phyloP scores from a whole-genome alignment of 2,329 filamentous ascomycete species.

The Pseudogymnoascus sp. region DNA sequence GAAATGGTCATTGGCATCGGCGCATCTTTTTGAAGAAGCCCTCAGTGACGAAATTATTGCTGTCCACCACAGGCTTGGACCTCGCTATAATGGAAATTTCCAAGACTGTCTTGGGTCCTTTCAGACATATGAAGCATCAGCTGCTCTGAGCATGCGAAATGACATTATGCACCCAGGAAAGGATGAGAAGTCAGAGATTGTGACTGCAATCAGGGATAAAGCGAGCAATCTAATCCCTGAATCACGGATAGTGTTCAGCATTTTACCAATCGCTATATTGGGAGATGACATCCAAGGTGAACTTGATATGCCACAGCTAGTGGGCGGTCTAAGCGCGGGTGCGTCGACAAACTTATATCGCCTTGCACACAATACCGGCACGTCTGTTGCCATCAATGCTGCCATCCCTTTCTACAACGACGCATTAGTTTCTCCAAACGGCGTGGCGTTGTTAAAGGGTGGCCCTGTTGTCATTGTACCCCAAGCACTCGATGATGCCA shows the following conservation, averaged over 20 bases:
- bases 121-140: slow-evolving; percentile 91
- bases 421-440: slow-evolving; percentile 72
- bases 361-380: slow-evolving; percentile 64
- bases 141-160: slow-evolving; percentile 81
- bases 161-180: slow-evolving; percentile 84
- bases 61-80: slow-evolving; percentile 83
- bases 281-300: slow-evolving; percentile 70
- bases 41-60: slow-evolving; percentile 87
- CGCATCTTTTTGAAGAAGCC: slow-evolving; percentile 79
- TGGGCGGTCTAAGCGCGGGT: slow-evolving; percentile 67
- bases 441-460: slow-evolving; percentile 74
- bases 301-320: slow-evolving; percentile 63
- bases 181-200: slow-evolving; percentile 84
- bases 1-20: slow-evolving; percentile 82
- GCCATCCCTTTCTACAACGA: slow-evolving; percentile 83
- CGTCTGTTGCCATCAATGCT: slow-evolving; percentile 78
- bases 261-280: slow-evolving; percentile 72
- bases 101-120: slow-evolving; percentile 94
- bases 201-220: slow-evolving; percentile 78
- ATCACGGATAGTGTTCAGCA: slow-evolving; percentile 71
- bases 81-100: slow-evolving; percentile 89
- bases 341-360: slow-evolving; percentile 62
- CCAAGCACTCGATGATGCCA: slow-evolving; percentile 79
- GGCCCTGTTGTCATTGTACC: slow-evolving; percentile 75
- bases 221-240: slow-evolving; percentile 78